Evolutionary conservation across 2,329 filamentous ascomycete species (phyloP).

Genomic region (Verticillium nubilum): DNA sequence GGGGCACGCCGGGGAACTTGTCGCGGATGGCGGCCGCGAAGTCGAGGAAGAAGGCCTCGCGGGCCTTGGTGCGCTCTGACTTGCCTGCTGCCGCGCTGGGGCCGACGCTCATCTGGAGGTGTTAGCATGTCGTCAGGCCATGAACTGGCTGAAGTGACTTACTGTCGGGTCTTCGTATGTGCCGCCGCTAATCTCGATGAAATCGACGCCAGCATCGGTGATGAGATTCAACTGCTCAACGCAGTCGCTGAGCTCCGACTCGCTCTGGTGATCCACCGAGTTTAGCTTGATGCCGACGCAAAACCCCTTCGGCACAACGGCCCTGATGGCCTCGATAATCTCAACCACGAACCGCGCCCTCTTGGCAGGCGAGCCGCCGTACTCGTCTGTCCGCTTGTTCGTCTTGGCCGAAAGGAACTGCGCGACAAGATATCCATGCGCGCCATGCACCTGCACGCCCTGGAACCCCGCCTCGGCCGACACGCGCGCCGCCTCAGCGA

Average conservation of each 20-base stretch:
- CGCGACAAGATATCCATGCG: conserved; percentile 53
- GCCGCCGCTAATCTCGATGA: conserved; percentile 64
- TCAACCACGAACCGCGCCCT: conserved; percentile 46
- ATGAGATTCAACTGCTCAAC: conserved; percentile 53
- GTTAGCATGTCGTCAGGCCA: background rate
- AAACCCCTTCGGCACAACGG: conserved; percentile 31
- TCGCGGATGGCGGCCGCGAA: conserved; percentile 50
- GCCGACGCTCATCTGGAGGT: background rate
- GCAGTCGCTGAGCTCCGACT: conserved; percentile 40
- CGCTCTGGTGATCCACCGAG: conserved; percentile 49
- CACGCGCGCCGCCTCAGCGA: conserved; percentile 46
- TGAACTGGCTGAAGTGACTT: conserved; percentile 3
- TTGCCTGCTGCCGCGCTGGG: conserved; percentile 10
- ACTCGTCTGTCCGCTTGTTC: conserved; percentile 48
- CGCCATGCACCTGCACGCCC: conserved; percentile 39
- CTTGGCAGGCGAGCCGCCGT: conserved; percentile 46
- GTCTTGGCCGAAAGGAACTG: conserved; percentile 47
- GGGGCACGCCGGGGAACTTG: conserved; percentile 34
- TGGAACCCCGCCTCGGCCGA: conserved; percentile 38
- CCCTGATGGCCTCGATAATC: conserved; percentile 36
- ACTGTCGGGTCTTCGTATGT: conserved; percentile 48
- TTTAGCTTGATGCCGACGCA: conserved; percentile 52
- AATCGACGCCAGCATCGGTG: conserved; percentile 49
- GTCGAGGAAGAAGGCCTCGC: conserved; percentile 65
- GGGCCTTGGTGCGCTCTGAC: conserved; percentile 39